Evolutionary conservation across 129 eudicot genomes (phyloP).

Genomic region (Dittrichia graveolens): DNA sequence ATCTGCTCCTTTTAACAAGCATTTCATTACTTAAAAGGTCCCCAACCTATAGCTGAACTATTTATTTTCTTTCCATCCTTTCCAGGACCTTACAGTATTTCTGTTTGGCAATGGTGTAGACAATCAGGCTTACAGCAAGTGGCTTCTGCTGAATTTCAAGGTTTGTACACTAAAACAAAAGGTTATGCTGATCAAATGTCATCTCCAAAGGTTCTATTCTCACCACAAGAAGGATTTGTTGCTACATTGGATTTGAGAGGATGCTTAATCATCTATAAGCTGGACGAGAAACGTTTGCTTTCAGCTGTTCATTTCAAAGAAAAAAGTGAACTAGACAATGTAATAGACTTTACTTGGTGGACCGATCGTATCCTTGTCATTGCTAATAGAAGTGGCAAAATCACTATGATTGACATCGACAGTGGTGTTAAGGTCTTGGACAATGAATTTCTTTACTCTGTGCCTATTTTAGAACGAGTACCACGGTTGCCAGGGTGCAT

Average conservation of each 20-base stretch:
- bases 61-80: conserved; percentile 17
- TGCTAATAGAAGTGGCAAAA: conserved; percentile 60
- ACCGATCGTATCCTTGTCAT: conserved; percentile 58
- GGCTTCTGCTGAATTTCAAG: conserved; percentile 63
- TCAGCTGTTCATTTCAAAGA: conserved; percentile 42
- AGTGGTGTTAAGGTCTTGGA: conserved; percentile 45
- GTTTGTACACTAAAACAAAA: conserved; percentile 60
- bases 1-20: not conserved
- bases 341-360: conserved; percentile 96
- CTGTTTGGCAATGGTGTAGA: conserved; percentile 64
- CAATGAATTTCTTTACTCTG: conserved; percentile 51
- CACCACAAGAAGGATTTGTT: conserved; percentile 65
- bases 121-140: conserved; percentile 54
- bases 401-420: conserved; percentile 55
- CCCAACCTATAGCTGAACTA: conserved; percentile 15
- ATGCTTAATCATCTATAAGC: conserved; percentile 51
- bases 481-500: conserved; percentile 49
- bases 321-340: conserved; percentile 39
- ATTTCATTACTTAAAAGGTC: conserved; percentile 4
- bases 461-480: conserved; percentile 74
- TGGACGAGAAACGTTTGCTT: conserved; percentile 46
- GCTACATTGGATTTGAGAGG: conserved; percentile 86
- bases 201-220: conserved; percentile 71
- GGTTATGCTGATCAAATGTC: conserved; percentile 55
- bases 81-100: conserved; percentile 68